A percentile compares a stretch with the other conserved stretches of the same genome.
Conservation (phyloP, 1,139 yeast genomes). For the Kodamaea ohmeri region DNA sequence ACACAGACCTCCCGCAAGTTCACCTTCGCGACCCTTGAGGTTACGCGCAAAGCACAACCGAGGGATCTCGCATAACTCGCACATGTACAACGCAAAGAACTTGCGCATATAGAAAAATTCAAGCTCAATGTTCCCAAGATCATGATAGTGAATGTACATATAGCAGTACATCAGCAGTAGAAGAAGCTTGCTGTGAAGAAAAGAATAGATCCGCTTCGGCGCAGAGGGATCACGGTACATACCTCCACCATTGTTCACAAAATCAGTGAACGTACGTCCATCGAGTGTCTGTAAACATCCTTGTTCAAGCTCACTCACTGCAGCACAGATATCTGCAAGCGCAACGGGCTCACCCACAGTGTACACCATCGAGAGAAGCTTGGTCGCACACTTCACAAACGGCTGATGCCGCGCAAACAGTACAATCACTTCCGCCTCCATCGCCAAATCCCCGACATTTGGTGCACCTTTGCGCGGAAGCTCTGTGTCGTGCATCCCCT, state of each 20-base stretch:
- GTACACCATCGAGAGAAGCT: conserved; percentile 11
- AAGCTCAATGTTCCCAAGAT: conserved; percentile 16
- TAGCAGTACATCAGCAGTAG: conserved; percentile 24
- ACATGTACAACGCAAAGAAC: conserved; percentile 17
- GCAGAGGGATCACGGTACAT: conserved; percentile 7
- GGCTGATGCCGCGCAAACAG: conserved; percentile 15
- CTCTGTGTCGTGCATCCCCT: conserved; percentile 23
- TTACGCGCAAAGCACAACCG: conserved; percentile 10
- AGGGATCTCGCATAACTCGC: conserved; percentile 19
- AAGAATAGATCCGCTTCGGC: conserved; percentile 7
- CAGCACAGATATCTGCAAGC: conserved; percentile 12
- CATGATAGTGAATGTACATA: conserved; percentile 27
- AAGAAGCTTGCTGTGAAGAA: conserved; percentile 18
- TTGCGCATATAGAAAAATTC: conserved; percentile 28
- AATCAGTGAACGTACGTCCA: conserved; percentile 6
- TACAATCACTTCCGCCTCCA: conserved; percentile 22
- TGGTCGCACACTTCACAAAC: conserved; percentile 4
- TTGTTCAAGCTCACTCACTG: conserved; percentile 15
- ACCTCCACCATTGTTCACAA: background rate
- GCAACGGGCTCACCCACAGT: conserved; percentile 14
- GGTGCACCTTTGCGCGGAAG: conserved; percentile 22
- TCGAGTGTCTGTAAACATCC: conserved; percentile 13
- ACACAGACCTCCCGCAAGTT: background rate
- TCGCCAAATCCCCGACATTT: conserved; percentile 17
- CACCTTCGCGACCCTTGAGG: conserved; percentile 10